Conservation (phyloP, 192 early-diverging fungal species). For the Podila minutissima region DNA sequence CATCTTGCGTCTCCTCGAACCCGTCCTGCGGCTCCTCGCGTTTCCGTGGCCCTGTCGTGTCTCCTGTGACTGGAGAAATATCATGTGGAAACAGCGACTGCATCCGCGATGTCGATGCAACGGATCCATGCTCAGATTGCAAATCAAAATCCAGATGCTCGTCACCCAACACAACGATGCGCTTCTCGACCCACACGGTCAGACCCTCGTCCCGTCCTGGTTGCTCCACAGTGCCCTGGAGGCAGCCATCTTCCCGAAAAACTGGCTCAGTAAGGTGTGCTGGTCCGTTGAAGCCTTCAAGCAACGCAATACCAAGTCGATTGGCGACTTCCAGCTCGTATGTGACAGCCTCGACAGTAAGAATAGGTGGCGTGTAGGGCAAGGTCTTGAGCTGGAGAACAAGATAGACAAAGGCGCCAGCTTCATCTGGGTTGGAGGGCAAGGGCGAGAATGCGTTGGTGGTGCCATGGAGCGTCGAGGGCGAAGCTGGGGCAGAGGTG, state of each 20-base stretch:
- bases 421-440: slow-evolving; percentile 42
- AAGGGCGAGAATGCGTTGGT: slow-evolving; percentile 33
- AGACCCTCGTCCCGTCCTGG: slow-evolving; percentile 33
- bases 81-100: background rate
- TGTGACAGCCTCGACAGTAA: slow-evolving; percentile 46
- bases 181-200: slow-evolving; percentile 48
- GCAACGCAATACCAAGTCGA: slow-evolving; percentile 26
- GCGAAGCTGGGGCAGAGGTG: slow-evolving; percentile 8
- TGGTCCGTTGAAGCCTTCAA: slow-evolving; percentile 24
- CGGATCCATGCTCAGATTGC: slow-evolving; percentile 27
- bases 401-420: slow-evolving; percentile 45
- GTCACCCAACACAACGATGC: slow-evolving; percentile 39
- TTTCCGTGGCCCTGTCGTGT: slow-evolving; percentile 10
- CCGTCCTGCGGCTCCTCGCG: slow-evolving; percentile 37
- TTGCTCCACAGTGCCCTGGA: slow-evolving; percentile 27
- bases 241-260: slow-evolving; percentile 44
- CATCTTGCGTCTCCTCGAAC: slow-evolving; percentile 5
- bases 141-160: slow-evolving; percentile 38
- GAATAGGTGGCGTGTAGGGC: slow-evolving; percentile 45
- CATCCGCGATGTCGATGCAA: slow-evolving; percentile 9
- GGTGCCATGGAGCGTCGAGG: slow-evolving; percentile 6
- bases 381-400: slow-evolving; percentile 46
- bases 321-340: slow-evolving; percentile 48
- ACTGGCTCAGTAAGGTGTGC: slow-evolving; percentile 18
- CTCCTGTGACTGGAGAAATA: background rate